Base-by-base conservation (phyloP, 768 basidiomycete species). In the Roridomyces roridus region DNA sequence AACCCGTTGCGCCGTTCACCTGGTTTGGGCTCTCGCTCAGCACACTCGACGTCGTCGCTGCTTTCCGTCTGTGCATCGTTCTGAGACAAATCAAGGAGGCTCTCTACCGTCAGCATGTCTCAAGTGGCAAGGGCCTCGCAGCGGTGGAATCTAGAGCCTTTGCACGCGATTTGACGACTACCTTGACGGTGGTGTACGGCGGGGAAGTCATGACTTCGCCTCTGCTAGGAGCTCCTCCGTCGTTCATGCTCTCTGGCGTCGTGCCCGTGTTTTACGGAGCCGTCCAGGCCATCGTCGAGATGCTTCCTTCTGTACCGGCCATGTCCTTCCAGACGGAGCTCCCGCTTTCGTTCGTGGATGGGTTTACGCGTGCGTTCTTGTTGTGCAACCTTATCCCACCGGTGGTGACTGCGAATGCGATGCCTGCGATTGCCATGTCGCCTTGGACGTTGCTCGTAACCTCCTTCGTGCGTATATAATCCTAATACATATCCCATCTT, bases 341-440 rank as follows among this genome's bases (percentile, higher is more conserved):
- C 11, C 89, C 89, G 2, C 71, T 94, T 11, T 77, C 92, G 1
- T 52, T 93, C 40, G 62, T 94, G 6, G 94, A 96, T 68, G 92
- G 86, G 10, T 82, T 94, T 59, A 85, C 87, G 37, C 89, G 93
- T 72, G 85, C 92, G 5, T 80, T 87, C 59, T 81, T 96, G 24
- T 75, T 95, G 2, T 94, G 92, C 68, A 83, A 84, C 62, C 80
- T 93, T 60, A 85, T 93, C 34, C 87, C 92, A 5, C 86, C 90
- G 11, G 68, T 84, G 46, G 85, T 94, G 7, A 78, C 81, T 24
- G 66, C 77, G 12, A 84, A 87, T 60, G 41, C 81, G 0, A 79
- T 79, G 3, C 68, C 80, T 2, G 63, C 68, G 2, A 75, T 94
- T 21, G 75, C 86, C 5, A 70, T 74, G 23, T 93, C 91, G 1